Evolutionary conservation across 768 basidiomycete species (phyloP), one percentile per base, ranked within the genome.

Genomic region (Boletus barrowsii): DNA sequence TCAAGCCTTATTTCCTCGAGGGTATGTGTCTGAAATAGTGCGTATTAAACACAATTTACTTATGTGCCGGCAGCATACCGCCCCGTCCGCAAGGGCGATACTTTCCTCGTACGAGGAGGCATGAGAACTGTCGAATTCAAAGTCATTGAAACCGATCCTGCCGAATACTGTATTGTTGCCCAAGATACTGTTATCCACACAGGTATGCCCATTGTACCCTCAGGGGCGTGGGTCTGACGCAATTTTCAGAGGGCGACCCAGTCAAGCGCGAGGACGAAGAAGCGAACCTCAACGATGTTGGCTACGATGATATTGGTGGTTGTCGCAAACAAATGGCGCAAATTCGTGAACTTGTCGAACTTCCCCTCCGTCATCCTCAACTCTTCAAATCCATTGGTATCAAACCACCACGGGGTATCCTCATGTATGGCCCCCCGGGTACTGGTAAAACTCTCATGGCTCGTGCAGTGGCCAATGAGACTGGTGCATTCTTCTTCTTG

Each of bases 391-490:
- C 95, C 24, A 99, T 99, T 69, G 97, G 97, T 84, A 99, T 99
- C 83, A 99, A 98, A 73, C 97, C 97, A 32, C 96, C 96, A 22
- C 88, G 96, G 62, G 96, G 96, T 81, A 95, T 99, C 66, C 87
- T 99, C 61, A 89, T 99, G 93, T 99, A 83, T 68, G 96, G 96
- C 52, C 96, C 96, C 59, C 96, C 96, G 33, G 97, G 97, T 79
- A 98, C 96, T 20, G 97, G 97, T 81, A 99, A 98, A 78, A 98
- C 97, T 7, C 83, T 99, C 61, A 99, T 99, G 96, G 97, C 97
- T 48, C 88, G 97, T 63, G 97, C 97, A 8, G 97, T 99, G 44
- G 97, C 97, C 59, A 99, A 99, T 71, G 97, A 99, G 75, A 99
- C 97, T 26, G 97, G 97, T 47, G 97, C 97, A 15, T 99, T 99